Evolutionary conservation across 1,284 basidiomycete species (phyloP).

Genomic region (Cryptococcus sp.): DNA sequence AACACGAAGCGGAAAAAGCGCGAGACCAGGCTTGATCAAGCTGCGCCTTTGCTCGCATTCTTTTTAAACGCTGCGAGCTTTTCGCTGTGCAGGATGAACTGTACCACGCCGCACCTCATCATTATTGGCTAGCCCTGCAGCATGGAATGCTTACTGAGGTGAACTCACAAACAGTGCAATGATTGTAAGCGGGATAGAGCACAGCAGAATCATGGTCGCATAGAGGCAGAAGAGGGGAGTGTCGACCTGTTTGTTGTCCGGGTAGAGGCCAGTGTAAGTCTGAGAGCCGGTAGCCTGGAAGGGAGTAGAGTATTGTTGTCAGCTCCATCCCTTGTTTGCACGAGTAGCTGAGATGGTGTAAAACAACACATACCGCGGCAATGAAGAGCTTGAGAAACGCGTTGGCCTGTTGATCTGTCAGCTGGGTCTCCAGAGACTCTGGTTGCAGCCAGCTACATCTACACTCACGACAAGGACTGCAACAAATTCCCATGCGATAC

Average conservation of each 20-base stretch:
- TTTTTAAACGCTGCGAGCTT: constrained; percentile 10
- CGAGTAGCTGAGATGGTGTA: not conserved
- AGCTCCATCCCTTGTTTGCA: not conserved
- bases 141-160: too few relatives aligned
- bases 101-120: not conserved
- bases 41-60: too few relatives aligned
- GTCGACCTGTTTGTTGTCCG: constrained; percentile 23
- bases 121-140: too few relatives aligned
- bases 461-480: constrained; percentile 18
- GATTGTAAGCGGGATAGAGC: constrained; percentile 24
- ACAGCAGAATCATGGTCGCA: constrained; percentile 26
- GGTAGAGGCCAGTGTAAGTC: constrained; percentile 28
- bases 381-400: constrained; percentile 39
- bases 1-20: too few relatives aligned
- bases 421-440: too few relatives aligned
- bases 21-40: too few relatives aligned
- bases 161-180: not conserved
- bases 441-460: too few relatives aligned
- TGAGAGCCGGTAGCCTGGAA: constrained; percentile 26
- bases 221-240: constrained; percentile 35
- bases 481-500: too few relatives aligned
- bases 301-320: not conserved
- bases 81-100: constrained; percentile 15
- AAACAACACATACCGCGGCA: constrained; percentile 19
- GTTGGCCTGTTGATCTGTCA: constrained; percentile 20